Percentiles rank a stretch among this genome's conserved stretches.
Conservation (phyloP, 331 rosid species). For the Saraca asoca region DNA sequence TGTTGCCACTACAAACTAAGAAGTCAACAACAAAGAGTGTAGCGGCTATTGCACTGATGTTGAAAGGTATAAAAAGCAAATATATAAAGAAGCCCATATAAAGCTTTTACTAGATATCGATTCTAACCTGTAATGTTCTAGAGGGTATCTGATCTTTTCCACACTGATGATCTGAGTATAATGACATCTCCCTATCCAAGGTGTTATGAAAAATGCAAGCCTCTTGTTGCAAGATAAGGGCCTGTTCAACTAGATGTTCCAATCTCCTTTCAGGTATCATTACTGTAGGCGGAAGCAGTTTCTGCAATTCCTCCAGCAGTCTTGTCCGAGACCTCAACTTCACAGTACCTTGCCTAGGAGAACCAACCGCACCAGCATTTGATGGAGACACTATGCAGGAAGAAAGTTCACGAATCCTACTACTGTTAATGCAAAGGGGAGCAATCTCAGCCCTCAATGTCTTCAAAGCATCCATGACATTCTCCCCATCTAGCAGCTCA, state of each 20-base stretch:
- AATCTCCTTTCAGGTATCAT: conserved; percentile 92
- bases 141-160: conserved; percentile 90
- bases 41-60: conserved; percentile 1
- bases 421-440: conserved; percentile 58
- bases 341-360: conserved; percentile 40
- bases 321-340: conserved; percentile 61
- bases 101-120: conserved; percentile 24
- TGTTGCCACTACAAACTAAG: conserved; percentile 14
- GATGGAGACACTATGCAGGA: conserved; percentile 68
- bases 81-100: conserved; percentile 20
- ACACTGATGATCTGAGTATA: conserved; percentile 86
- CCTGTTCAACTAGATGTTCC: conserved; percentile 95
- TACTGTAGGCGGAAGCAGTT: conserved; percentile 83
- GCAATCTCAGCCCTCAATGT: conserved; percentile 84
- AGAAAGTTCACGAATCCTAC: conserved; percentile 82
- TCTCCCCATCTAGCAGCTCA: conserved; percentile 70
- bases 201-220: conserved; percentile 94
- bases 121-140: conserved; percentile 83
- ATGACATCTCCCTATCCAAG: conserved; percentile 77
- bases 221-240: conserved; percentile 85
- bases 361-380: conserved; percentile 30
- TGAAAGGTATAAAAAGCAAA: conserved; percentile 13
- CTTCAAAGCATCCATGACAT: conserved; percentile 80
- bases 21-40: conserved; percentile 19
- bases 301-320: conserved; percentile 85